phyloP scores from a whole-genome alignment of 257 asterid genomes.

The Paulownia fortunei region DNA sequence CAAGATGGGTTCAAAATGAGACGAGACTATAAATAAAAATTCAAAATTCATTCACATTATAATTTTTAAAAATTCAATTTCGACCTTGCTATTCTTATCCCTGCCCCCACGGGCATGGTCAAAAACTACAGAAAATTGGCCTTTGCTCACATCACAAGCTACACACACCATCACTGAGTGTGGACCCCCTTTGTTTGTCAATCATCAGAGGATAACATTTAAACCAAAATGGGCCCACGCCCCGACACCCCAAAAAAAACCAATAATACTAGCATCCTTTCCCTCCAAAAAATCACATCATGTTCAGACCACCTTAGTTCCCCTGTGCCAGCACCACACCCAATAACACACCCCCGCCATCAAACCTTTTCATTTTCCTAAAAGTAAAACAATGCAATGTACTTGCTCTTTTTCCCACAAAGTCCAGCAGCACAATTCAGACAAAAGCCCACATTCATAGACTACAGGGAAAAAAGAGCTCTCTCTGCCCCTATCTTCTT shows the following conservation, averaged over 20 bases:
- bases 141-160: constrained; percentile 51
- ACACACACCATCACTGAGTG: constrained; percentile 39
- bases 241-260: not conserved
- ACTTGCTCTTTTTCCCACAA: constrained; percentile 18
- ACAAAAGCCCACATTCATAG: constrained; percentile 30
- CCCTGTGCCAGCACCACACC: constrained; percentile 44
- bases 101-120: no score
- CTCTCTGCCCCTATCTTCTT: constrained; percentile 46
- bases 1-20: no score
- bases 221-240: constrained; percentile 37
- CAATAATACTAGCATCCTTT: not conserved
- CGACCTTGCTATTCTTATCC: no score
- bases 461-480: not conserved
- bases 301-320: constrained; percentile 18
- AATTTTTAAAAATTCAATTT: no score
- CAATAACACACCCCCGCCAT: constrained; percentile 22
- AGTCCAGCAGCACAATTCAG: constrained; percentile 35
- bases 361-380: constrained; percentile 10
- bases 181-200: constrained; percentile 40
- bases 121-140: not conserved
- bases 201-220: constrained; percentile 40
- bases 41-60: no score
- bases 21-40: no score
- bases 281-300: constrained; percentile 23
- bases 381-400: constrained; percentile 31